A percentile compares a stretch with the other conserved stretches of the same genome.
phyloP scores from a whole-genome alignment of 805 yeast species.

The Metschnikowia picachoensis region DNA sequence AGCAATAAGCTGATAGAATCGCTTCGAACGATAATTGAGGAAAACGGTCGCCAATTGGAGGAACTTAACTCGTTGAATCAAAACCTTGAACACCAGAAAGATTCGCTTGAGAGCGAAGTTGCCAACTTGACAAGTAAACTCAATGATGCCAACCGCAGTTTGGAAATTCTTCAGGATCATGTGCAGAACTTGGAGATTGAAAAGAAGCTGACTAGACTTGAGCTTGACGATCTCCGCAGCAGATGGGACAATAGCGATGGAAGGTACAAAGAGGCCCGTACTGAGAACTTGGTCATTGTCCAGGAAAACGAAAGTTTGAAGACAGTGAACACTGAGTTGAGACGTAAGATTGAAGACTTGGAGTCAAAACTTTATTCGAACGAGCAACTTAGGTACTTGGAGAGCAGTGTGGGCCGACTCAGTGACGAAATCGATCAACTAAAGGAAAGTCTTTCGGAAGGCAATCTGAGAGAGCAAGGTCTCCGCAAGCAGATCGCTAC shows the following conservation, averaged over 20 bases:
- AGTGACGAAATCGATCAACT: slow-evolving; percentile 48
- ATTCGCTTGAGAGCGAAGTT: slow-evolving; percentile 29
- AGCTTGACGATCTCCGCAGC: slow-evolving; percentile 26
- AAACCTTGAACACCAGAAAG: slow-evolving; percentile 30
- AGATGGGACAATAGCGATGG: slow-evolving; percentile 27
- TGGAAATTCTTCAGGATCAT: slow-evolving; percentile 31
- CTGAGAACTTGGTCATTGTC: slow-evolving; percentile 50
- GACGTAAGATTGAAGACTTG: slow-evolving; percentile 39
- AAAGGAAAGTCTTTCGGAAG: slow-evolving; percentile 47
- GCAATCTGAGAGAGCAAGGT: slow-evolving; percentile 45
- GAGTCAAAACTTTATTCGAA: slow-evolving; percentile 48
- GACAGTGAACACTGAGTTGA: slow-evolving; percentile 51
- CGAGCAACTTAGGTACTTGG: slow-evolving; percentile 60
- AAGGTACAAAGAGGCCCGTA: slow-evolving; percentile 36
- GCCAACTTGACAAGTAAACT: slow-evolving; percentile 24
- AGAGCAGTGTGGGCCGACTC: slow-evolving; percentile 48
- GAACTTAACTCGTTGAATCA: slow-evolving; percentile 29
- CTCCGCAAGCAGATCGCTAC: slow-evolving; percentile 55
- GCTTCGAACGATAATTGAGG: slow-evolving; percentile 56
- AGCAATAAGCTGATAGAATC: slow-evolving; percentile 49
- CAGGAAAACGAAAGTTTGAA: slow-evolving; percentile 68
- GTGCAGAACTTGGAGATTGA: slow-evolving; percentile 31
- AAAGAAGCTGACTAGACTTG: slow-evolving; percentile 31
- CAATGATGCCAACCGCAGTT: slow-evolving; percentile 25
- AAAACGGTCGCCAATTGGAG: slow-evolving; percentile 61